Percentiles rank a stretch among this genome's conserved stretches.
Conservation (phyloP, 352 stramenopile species). For the Pilasporangium apinafurcum region DNA sequence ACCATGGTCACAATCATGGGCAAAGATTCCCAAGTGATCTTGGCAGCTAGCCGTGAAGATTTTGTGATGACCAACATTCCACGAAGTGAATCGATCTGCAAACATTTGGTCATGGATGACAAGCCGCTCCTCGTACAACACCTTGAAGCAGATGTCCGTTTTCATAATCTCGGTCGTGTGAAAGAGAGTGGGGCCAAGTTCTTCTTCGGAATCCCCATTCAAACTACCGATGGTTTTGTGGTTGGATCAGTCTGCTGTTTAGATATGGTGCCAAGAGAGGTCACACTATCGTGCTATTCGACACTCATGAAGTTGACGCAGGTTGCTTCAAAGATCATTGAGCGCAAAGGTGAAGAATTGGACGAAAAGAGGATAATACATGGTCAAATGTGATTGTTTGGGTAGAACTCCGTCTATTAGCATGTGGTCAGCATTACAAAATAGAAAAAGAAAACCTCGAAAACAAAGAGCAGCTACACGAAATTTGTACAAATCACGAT, state of each 20-base stretch:
- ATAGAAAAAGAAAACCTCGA: too few species aligned
- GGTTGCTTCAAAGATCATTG: slow-evolving; percentile 35
- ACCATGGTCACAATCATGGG: slow-evolving; percentile 45
- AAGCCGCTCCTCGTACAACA: slow-evolving; percentile 46
- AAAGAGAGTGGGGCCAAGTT: slow-evolving; percentile 32
- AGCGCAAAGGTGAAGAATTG: slow-evolving; percentile 11
- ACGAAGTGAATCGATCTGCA: slow-evolving; percentile 48
- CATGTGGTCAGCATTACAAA: too few species aligned
- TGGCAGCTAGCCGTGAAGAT: slow-evolving; percentile 28
- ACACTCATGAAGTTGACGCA: slow-evolving; percentile 28
- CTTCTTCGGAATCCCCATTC: slow-evolving; percentile 61
- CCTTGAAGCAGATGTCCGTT: slow-evolving; percentile 54
- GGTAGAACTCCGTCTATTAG: too few species aligned
- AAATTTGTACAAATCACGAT: too few species aligned
- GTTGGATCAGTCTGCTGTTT: slow-evolving; percentile 55
- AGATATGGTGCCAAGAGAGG: slow-evolving; percentile 24
- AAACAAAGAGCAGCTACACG: too few species aligned
- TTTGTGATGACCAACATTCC: slow-evolving; percentile 20
- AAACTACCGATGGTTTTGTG: slow-evolving; percentile 17
- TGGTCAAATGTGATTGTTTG: too few species aligned
- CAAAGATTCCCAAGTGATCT: slow-evolving; percentile 23
- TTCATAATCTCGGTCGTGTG: slow-evolving; percentile 28
- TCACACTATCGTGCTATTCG: slow-evolving; percentile 53
- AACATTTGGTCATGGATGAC: slow-evolving; percentile 48
- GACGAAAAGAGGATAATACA: too few species aligned